Evolutionary conservation across 768 basidiomycete species (phyloP).

Genomic region (Suillus ampliporus): DNA sequence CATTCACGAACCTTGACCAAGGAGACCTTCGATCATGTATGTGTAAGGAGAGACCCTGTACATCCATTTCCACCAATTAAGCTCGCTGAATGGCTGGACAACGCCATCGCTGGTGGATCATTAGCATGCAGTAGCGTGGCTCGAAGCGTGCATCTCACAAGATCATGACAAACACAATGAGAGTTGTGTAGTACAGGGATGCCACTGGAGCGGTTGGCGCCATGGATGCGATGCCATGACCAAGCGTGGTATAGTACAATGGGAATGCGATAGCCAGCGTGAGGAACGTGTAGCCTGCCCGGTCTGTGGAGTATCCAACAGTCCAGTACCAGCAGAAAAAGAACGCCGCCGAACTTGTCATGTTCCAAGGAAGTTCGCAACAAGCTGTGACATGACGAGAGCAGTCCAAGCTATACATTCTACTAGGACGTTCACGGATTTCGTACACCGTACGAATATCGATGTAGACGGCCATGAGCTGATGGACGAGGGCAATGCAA

Average conservation of each 20-base stretch:
- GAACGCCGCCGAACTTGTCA: conserved; percentile 60
- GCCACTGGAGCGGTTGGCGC: conserved; percentile 34
- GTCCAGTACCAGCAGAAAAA: conserved; percentile 36
- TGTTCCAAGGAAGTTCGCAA: conserved; percentile 67
- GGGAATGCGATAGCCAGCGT: conserved; percentile 59
- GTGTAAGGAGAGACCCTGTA: conserved; percentile 58
- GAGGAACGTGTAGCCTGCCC: conserved; percentile 43
- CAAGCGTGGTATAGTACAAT: conserved; percentile 65
- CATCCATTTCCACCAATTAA: conserved; percentile 45
- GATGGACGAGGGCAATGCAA: conserved; percentile 55
- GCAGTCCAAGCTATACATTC: conserved; percentile 72
- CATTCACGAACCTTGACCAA: conserved; percentile 48
- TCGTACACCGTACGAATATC: conserved; percentile 64
- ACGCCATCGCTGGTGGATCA: conserved; percentile 61
- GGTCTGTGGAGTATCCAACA: too few species aligned
- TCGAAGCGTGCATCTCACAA: conserved; percentile 39
- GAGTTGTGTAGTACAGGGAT: conserved; percentile 40
- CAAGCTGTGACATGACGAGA: conserved; percentile 24
- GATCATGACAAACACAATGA: conserved; percentile 46
- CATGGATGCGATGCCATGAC: conserved; percentile 58
- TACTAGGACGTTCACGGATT: conserved; percentile 65
- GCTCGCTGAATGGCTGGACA: conserved; percentile 62
- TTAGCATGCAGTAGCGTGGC: conserved; percentile 65
- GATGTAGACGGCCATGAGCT: conserved; percentile 37
- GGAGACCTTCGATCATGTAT: conserved; percentile 57